Evolutionary conservation across 2,329 filamentous ascomycete genomes (phyloP).

Genomic region (Nemania abortiva): DNA sequence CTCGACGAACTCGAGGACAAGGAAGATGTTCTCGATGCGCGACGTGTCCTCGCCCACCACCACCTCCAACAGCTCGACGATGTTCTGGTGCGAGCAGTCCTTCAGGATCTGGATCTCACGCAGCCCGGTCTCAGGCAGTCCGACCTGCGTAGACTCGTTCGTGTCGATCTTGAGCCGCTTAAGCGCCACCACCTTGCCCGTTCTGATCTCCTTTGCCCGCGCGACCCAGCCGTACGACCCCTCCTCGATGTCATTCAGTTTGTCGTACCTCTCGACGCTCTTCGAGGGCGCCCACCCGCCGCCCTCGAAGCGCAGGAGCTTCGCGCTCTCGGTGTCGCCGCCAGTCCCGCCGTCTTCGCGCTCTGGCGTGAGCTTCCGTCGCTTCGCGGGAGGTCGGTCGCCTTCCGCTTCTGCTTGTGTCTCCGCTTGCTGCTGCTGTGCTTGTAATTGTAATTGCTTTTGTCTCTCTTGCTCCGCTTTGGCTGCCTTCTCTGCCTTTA

Average conservation of each 20-base stretch:
- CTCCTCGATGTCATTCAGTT: constrained; percentile 96
- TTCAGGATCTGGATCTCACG: constrained; percentile 93
- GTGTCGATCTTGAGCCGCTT: constrained; percentile 94
- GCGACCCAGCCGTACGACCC: constrained; percentile 97
- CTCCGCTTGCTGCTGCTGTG: constrained; percentile 45
- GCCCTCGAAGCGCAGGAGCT: constrained; percentile 78
- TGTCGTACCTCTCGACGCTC: constrained; percentile 89
- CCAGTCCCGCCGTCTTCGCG: constrained; percentile 40
- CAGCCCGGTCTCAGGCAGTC: constrained; percentile 90
- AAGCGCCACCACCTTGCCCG: constrained; percentile 85
- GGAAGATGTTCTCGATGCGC: constrained; percentile 74
- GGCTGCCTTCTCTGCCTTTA: constrained; percentile 84
- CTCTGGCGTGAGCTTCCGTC: constrained; percentile 68
- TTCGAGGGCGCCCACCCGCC: constrained; percentile 77
- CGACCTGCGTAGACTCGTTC: constrained; percentile 62
- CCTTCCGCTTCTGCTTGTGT: constrained; percentile 47
- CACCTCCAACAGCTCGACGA: constrained; percentile 85
- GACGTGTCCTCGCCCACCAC: constrained; percentile 73
- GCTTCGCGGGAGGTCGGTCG: constrained; percentile 68
- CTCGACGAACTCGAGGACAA: constrained; percentile 97
- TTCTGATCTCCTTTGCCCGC: constrained; percentile 78
- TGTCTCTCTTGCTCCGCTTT: constrained; percentile 68
- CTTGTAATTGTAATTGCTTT: constrained; percentile 42
- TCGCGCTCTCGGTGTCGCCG: constrained; percentile 53
- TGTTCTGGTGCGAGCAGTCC: constrained; percentile 82